A percentile compares a stretch with the other conserved stretches of the same genome.
phyloP scores from a whole-genome alignment of 805 yeast species.

The Soucietia sequanensis region DNA sequence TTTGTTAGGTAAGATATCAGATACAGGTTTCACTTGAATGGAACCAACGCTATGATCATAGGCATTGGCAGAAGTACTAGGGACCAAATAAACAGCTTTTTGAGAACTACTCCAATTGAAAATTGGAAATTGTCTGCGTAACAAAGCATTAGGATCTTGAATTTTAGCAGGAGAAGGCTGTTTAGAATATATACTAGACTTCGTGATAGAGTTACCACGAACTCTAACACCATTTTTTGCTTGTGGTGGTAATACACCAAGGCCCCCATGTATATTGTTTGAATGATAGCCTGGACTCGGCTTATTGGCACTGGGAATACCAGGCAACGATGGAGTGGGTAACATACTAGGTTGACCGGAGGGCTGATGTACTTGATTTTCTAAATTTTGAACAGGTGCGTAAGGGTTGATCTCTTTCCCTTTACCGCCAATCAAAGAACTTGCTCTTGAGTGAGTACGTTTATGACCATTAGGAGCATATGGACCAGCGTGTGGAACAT shows the following conservation, averaged over 20 bases:
- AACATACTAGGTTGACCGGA: constrained; percentile 3
- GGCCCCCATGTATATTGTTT: too few relatives aligned
- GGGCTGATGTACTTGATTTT: too few relatives aligned
- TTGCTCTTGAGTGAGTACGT: constrained; percentile 38
- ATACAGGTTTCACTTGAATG: constrained; percentile 33
- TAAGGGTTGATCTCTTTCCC: constrained; percentile 43
- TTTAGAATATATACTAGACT: constrained; percentile 13
- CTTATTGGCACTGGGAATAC: constrained; percentile 2
- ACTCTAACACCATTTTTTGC: constrained; percentile 3
- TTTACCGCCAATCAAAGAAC: constrained; percentile 38
- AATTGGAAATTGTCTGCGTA: constrained; percentile 69
- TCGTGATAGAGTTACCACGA: constrained; percentile 22
- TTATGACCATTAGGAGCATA: constrained; percentile 38
- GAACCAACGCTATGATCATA: constrained; percentile 26
- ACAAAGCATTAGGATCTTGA: constrained; percentile 53
- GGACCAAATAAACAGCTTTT: constrained; percentile 27
- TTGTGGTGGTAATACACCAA: constrained; percentile 1
- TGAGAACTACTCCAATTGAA: constrained; percentile 56
- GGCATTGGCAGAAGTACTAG: constrained; percentile 26
- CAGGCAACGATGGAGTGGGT: constrained; percentile 6
- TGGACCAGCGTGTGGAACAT: constrained; percentile 45
- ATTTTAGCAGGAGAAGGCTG: constrained; percentile 20
- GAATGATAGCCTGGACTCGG: constrained; percentile 3
- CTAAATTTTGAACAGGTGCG: constrained; percentile 24
- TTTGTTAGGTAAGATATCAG: constrained; percentile 18